A percentile compares a stretch with the other conserved stretches of the same genome.
Conservation (phyloP, 441 rosid species). For the Hura crepitans region DNA sequence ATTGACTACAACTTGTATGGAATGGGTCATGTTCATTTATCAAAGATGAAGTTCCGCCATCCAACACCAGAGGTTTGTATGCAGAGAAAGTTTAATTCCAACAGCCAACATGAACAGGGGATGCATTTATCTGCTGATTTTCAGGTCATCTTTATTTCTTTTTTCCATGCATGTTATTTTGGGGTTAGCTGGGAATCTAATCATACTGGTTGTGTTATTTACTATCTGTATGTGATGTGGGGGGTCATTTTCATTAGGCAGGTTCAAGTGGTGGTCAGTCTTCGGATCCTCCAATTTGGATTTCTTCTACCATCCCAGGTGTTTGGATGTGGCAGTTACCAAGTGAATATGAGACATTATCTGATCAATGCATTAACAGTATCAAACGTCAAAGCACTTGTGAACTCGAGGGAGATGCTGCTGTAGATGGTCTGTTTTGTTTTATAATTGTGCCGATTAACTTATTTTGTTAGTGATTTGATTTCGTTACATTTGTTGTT, state of each 20-base stretch:
- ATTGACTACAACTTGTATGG: constrained; percentile 91
- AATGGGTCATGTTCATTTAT: constrained; percentile 89
- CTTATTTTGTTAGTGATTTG: constrained; percentile 14
- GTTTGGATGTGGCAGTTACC: constrained; percentile 72
- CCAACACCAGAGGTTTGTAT: constrained; percentile 60
- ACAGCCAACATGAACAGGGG: constrained; percentile 31
- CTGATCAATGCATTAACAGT: constrained; percentile 35
- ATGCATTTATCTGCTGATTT: constrained; percentile 33
- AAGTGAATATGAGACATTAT: constrained; percentile 41
- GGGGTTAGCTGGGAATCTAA: background rate
- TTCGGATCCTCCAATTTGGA: constrained; percentile 56
- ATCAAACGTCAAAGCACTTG: constrained; percentile 72
- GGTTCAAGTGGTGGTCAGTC: constrained; percentile 45
- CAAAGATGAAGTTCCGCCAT: constrained; percentile 77
- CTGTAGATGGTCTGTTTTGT: constrained; percentile 55
- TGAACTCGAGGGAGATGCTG: constrained; percentile 94
- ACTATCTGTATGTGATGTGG: constrained; percentile 20
- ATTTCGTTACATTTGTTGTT: constrained; percentile 18
- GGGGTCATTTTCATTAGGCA: constrained; percentile 47
- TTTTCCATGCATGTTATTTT: constrained; percentile 17
- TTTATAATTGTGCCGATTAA: constrained; percentile 13
- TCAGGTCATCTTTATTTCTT: constrained; percentile 41
- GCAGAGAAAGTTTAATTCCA: constrained; percentile 36
- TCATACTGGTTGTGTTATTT: constrained; percentile 13
- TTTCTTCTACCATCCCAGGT: constrained; percentile 65